These are phyloP conservation scores for Tulasnella sp. DNA, from an alignment of 768 basidiomycete genomes.

Conservation along the genomic window DNA sequence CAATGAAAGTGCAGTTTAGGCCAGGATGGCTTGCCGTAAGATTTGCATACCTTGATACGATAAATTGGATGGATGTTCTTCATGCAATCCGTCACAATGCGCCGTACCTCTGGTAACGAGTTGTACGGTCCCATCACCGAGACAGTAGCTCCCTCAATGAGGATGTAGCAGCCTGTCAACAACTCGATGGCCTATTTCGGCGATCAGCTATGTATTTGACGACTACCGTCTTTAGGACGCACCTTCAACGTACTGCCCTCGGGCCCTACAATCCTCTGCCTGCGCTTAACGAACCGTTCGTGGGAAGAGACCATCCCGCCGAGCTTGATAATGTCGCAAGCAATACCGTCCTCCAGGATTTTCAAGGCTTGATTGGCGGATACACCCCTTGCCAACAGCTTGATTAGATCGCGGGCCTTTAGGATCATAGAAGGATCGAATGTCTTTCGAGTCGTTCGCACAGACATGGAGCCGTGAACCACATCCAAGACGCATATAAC, in stretches of 20 bases:
- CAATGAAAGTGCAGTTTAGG: too few relatives aligned
- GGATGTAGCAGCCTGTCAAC: conserved; percentile 88
- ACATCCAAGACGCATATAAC: conserved; percentile 86
- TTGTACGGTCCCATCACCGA: conserved; percentile 97
- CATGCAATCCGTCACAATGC: conserved; percentile 99
- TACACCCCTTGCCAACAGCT: conserved; percentile 87
- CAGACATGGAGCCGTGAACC: conserved; percentile 95
- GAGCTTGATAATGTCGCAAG: conserved; percentile 98
- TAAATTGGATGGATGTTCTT: conserved; percentile 99
- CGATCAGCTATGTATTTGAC: background rate
- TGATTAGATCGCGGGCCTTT: conserved; percentile 92
- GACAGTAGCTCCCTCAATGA: conserved; percentile 97
- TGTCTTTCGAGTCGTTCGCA: conserved; percentile 91
- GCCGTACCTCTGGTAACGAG: conserved; percentile 85
- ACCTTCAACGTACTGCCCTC: conserved; percentile 97
- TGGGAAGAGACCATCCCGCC: conserved; percentile 89
- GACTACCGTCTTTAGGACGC: background rate
- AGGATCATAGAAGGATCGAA: conserved; percentile 93
- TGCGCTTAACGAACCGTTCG: conserved; percentile 88
- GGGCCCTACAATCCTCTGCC: conserved; percentile 94
- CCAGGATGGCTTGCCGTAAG: background rate
- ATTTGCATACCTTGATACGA: conserved; percentile 74
- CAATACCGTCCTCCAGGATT: conserved; percentile 75
- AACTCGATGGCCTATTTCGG: conserved; percentile 78
- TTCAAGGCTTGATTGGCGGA: conserved; percentile 74